A percentile compares a stretch with the other conserved stretches of the same genome.
These are phyloP conservation scores for Cicer cuneatum DNA, from an alignment of 306 rosid species.

Conservation along the genomic window DNA sequence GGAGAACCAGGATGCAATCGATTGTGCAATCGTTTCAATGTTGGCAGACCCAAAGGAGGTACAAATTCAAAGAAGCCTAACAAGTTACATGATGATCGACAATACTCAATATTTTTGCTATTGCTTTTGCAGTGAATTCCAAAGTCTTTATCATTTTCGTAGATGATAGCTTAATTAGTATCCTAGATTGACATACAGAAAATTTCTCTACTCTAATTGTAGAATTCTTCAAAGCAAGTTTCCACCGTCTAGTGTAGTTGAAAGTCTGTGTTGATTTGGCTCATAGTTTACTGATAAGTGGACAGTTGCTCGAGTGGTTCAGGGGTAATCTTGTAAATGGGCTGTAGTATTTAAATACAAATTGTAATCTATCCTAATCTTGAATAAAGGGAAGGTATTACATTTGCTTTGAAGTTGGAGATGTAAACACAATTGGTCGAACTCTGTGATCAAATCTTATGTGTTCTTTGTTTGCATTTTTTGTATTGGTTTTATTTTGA, in stretches of 20 bases:
- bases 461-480: too few relatives aligned
- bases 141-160: background rate
- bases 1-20: constrained; percentile 84
- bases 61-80: constrained; percentile 30
- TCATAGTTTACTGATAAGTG: too few relatives aligned
- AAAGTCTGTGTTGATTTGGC: constrained; percentile 10
- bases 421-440: too few relatives aligned
- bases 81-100: constrained; percentile 1
- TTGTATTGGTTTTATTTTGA: too few relatives aligned
- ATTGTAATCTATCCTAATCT: too few relatives aligned
- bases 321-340: too few relatives aligned
- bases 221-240: background rate
- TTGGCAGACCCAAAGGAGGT: constrained; percentile 82
- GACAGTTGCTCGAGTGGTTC: too few relatives aligned
- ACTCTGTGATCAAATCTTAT: too few relatives aligned
- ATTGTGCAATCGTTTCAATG: constrained; percentile 73
- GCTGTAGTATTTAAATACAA: too few relatives aligned
- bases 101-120: constrained; percentile 6
- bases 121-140: background rate
- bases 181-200: background rate
- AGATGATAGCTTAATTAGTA: background rate
- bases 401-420: too few relatives aligned
- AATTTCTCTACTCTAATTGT: background rate
- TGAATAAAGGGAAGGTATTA: too few relatives aligned
- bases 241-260: constrained; percentile 1